Percentiles rank a stretch among this genome's conserved stretches.
Conservation (phyloP, 306 rosid species). For the Castanea sativa region DNA sequence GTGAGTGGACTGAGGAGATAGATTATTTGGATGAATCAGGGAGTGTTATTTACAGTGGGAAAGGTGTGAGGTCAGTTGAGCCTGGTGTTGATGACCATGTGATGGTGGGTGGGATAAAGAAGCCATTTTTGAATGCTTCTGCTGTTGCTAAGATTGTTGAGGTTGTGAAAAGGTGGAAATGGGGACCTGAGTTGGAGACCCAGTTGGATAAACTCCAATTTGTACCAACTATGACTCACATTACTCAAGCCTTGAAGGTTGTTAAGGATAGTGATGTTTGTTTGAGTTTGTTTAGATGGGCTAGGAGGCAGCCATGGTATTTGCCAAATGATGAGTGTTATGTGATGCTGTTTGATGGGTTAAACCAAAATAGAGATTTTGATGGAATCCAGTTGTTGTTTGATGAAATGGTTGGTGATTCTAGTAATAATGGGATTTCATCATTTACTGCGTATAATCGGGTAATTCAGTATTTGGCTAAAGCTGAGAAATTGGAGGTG, state of each 20-base stretch:
- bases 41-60: conserved; percentile 70
- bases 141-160: conserved; percentile 87
- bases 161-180: conserved; percentile 90
- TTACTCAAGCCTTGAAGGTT: conserved; percentile 67
- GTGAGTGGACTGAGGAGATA: conserved; percentile 83
- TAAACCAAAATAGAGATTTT: conserved; percentile 65
- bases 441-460: conserved; percentile 59
- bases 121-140: conserved; percentile 67
- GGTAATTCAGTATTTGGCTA: conserved; percentile 78
- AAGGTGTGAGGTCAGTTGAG: conserved; percentile 75
- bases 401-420: conserved; percentile 85
- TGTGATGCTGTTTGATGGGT: conserved; percentile 61
- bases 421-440: conserved; percentile 37
- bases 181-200: conserved; percentile 97
- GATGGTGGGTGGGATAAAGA: conserved; percentile 79
- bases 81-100: conserved; percentile 93
- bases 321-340: conserved; percentile 66
- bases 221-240: conserved; percentile 73
- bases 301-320: conserved; percentile 91
- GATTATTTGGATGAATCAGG: conserved; percentile 90
- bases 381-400: conserved; percentile 76
- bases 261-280: conserved; percentile 58
- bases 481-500: conserved; percentile 84
- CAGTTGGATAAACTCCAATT: conserved; percentile 87
- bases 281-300: conserved; percentile 87